These are phyloP conservation scores for Syzygium malaccense DNA, from an alignment of 441 rosid genomes.

Conservation along the genomic window DNA sequence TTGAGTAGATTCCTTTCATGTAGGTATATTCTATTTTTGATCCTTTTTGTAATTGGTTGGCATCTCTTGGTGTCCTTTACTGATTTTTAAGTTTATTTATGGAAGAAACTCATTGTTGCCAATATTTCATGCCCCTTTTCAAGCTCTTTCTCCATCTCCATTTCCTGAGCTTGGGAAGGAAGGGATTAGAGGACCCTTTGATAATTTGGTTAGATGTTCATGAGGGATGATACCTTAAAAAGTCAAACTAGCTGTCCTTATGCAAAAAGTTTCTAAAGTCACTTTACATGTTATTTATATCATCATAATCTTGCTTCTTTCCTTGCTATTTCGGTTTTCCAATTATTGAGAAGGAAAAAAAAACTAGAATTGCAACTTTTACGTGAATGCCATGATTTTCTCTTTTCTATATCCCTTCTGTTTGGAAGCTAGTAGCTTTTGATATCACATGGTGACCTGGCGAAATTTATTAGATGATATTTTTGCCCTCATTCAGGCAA, in stretches of 20 bases:
- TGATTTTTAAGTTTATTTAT: not conserved
- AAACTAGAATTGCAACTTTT: not conserved
- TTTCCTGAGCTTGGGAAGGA: not conserved
- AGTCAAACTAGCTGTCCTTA: not conserved
- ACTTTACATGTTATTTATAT: not conserved
- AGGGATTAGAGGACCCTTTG: not conserved
- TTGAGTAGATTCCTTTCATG: not conserved
- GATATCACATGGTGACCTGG: not conserved
- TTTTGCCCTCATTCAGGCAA: slow-evolving; percentile 38
- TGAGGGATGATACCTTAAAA: not conserved
- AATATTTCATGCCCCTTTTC: not conserved
- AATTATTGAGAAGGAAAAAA: not conserved
- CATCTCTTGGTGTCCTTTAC: not conserved
- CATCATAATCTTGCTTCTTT: not conserved
- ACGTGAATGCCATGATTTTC: not conserved
- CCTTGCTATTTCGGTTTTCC: not conserved
- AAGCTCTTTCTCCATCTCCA: not conserved
- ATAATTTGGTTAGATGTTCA: not conserved
- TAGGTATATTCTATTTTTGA: not conserved
- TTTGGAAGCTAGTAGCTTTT: not conserved
- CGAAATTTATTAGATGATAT: not conserved
- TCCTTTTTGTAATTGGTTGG: not conserved
- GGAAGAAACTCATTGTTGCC: not conserved
- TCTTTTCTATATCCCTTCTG: not conserved
- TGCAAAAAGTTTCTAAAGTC: not conserved